These are phyloP conservation scores for Claviceps fusiformis DNA, from an alignment of 2,329 filamentous ascomycete genomes.

Conservation along the genomic window DNA sequence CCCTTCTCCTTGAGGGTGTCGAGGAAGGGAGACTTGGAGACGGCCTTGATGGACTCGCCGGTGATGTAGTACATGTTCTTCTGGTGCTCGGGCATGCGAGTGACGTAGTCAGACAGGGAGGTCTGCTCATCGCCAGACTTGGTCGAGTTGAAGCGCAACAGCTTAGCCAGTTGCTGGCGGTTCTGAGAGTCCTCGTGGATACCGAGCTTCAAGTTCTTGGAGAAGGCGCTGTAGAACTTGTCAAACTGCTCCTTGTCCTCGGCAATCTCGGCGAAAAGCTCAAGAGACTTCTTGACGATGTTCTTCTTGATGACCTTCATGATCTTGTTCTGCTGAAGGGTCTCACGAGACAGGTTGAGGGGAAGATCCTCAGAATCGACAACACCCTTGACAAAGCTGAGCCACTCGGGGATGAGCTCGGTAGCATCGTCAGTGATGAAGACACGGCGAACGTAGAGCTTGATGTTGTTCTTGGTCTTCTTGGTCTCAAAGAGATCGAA, in stretches of 20 bases:
- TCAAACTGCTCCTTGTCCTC: slow-evolving; percentile 99
- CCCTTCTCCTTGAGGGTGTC: slow-evolving; percentile 97
- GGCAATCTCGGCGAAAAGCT: slow-evolving; percentile 97
- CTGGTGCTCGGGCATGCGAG: slow-evolving; percentile 99
- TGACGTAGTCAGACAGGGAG: slow-evolving; percentile 93
- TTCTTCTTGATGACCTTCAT: slow-evolving; percentile 99
- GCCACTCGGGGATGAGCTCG: slow-evolving; percentile 98
- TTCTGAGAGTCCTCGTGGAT: slow-evolving; percentile 99
- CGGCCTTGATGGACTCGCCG: slow-evolving; percentile 97
- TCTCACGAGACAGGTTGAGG: slow-evolving; percentile 99
- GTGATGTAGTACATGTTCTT: slow-evolving; percentile 99
- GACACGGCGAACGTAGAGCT: slow-evolving; percentile 98
- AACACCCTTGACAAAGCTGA: slow-evolving; percentile 99
- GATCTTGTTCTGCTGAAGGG: slow-evolving; percentile 99
- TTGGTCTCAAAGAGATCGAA: slow-evolving; percentile 99
- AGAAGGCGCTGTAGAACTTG: slow-evolving; percentile 99
- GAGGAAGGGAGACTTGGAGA: slow-evolving; percentile 96
- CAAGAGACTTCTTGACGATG: slow-evolving; percentile 99
- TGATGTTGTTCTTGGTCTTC: slow-evolving; percentile 99
- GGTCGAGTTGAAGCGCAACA: slow-evolving; percentile 96
- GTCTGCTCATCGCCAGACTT: slow-evolving; percentile 95
- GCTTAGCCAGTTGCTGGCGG: slow-evolving; percentile 83
- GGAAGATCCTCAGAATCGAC: slow-evolving; percentile 99
- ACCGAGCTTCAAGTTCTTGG: slow-evolving; percentile 99
- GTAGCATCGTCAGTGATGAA: slow-evolving; percentile 99